These are phyloP conservation scores for Choanephora cucurbitarum DNA, from an alignment of 371 early-diverging fungal species.

Conservation along the genomic window DNA sequence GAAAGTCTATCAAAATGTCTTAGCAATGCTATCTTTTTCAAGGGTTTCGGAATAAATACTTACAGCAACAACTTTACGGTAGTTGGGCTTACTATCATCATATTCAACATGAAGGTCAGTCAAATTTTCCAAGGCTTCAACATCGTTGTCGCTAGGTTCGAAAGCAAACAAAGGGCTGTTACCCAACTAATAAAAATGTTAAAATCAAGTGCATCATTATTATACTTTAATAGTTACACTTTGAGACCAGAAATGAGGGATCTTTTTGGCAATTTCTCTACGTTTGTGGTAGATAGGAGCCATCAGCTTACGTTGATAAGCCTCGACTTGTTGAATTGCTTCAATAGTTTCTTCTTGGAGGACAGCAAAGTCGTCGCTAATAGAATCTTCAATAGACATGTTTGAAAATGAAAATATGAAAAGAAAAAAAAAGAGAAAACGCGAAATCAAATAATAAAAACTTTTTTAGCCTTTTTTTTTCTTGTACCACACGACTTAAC, in stretches of 20 bases:
- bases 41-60: conserved; percentile 8
- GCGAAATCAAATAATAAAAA: no score
- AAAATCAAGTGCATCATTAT: no score
- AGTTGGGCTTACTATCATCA: conserved; percentile 48
- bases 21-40: neutral
- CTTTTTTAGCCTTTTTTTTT: no score
- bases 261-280: conserved; percentile 55
- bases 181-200: conserved; percentile 38
- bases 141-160: conserved; percentile 28
- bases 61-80: conserved; percentile 57
- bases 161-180: conserved; percentile 31
- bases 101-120: conserved; percentile 60
- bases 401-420: conserved; percentile 3
- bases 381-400: conserved; percentile 42
- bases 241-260: conserved; percentile 59
- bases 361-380: conserved; percentile 34
- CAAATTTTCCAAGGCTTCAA: conserved; percentile 53
- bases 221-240: no score
- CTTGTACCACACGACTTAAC: no score
- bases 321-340: conserved; percentile 36
- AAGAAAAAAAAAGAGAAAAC: neutral
- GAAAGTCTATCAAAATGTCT: conserved; percentile 40
- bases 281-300: conserved; percentile 59
- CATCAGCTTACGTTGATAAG: conserved; percentile 51
- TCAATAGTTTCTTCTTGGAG: conserved; percentile 43